phyloP scores from a whole-genome alignment of 371 early-diverging fungal species.

The Mucor irregularis region DNA sequence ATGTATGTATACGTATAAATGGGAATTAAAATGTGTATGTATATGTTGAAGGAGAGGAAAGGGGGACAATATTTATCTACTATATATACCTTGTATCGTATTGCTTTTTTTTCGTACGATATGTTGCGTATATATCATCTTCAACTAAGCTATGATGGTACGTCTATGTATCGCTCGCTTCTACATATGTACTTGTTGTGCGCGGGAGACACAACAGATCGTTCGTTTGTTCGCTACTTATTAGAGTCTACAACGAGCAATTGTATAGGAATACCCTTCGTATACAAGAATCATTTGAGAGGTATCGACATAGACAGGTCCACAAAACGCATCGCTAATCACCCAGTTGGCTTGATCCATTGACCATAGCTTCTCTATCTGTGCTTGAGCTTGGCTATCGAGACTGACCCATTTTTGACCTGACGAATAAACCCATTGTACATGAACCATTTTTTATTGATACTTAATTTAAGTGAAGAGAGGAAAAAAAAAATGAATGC shows the following conservation, averaged over 20 bases:
- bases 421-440: conserved; percentile 21
- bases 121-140: too few relatives aligned
- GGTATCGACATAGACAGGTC: conserved; percentile 24
- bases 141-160: too few relatives aligned
- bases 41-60: too few relatives aligned
- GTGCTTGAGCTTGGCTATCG: conserved; percentile 15
- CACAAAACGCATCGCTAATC: conserved; percentile 16
- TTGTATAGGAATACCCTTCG: conserved; percentile 14
- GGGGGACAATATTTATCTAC: too few relatives aligned
- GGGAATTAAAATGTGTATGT: too few relatives aligned
- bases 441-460: conserved; percentile 1
- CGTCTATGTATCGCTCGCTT: too few relatives aligned
- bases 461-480: not conserved
- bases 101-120: too few relatives aligned
- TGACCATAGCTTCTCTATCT: conserved; percentile 22
- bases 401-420: conserved; percentile 21
- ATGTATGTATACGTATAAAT: too few relatives aligned
- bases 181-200: too few relatives aligned
- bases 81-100: too few relatives aligned
- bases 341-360: conserved; percentile 22
- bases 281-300: conserved; percentile 13
- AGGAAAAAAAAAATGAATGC: not conserved
- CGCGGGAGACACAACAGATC: too few relatives aligned
- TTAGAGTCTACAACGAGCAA: conserved; percentile 5
- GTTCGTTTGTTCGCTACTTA: too few relatives aligned